Evolutionary conservation across 2,329 filamentous ascomycete genomes (phyloP), one percentile per base, ranked within the genome.

Genomic region (Fusarium musae): DNA sequence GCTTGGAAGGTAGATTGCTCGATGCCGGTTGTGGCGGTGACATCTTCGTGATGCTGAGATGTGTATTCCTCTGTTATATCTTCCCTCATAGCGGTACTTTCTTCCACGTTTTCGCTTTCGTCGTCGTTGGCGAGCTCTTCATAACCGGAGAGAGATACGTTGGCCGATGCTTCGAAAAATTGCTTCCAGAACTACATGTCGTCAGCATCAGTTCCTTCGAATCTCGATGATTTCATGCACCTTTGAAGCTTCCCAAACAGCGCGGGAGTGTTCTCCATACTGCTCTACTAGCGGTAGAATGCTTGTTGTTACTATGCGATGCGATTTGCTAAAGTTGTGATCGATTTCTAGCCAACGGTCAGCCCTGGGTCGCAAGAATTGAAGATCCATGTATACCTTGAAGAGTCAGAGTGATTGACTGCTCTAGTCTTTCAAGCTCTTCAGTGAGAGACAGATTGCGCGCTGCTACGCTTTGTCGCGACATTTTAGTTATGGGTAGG

Each of bases 91-190:
- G 87, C 87, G 2, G 85, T 86, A 80, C 84, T 89, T 78, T 88
- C 87, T 23, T 87, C 85, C 30, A 81, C 83, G 3, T 79, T 84
- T 53, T 82, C 85, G 63, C 79, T 87, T 78, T 88, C 90, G n/a
- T 93, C 91, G 59, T 89, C 90, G 61, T 93, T 91, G 19, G 90
- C 90, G 28, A 91, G 87, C 79, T 97, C 95, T 80, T 97, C 96
- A 82, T 99, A 98, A 34, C 95, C 95, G 0, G 95, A 97, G 16
- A 99, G 89, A 16, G 96, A 97, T 32, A 99, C 96, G 79, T 99
- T 98, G 80, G 96, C 96, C 53, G 95, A 97, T 40, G 96, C 95
- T 84, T 99, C 96, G 83, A 99, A 99, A 86, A 99, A 99, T 85
- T 98, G 95, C 84, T 99, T 99, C 96, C 96, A 99, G 84, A 99